Conservation (phyloP, 805 yeast genomes). For the Nakazawaea wyomingensis region DNA sequence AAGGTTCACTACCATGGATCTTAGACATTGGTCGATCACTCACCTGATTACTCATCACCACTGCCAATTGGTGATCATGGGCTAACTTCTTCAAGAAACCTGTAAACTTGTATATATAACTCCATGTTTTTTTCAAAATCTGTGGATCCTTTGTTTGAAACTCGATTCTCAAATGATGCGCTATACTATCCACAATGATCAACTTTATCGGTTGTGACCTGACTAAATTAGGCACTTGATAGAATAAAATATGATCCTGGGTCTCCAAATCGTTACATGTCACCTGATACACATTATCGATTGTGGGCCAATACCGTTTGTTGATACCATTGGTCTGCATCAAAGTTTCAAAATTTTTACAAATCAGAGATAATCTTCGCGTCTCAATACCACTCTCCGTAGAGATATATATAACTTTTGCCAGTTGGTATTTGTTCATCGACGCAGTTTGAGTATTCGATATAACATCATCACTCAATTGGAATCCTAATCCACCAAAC, state of each 20-base stretch:
- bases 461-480: constrained; percentile 14
- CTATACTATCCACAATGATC: constrained; percentile 74
- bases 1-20: constrained; percentile 27
- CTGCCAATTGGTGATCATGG: constrained; percentile 41
- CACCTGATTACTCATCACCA: constrained; percentile 77
- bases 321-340: constrained; percentile 31
- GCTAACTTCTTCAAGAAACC: constrained; percentile 47
- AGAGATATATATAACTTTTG: constrained; percentile 60
- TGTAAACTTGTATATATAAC: constrained; percentile 38
- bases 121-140: constrained; percentile 34
- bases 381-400: constrained; percentile 77
- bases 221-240: constrained; percentile 61
- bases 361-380: constrained; percentile 48
- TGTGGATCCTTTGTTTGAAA: constrained; percentile 31
- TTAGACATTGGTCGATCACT: constrained; percentile 49
- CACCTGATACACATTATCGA: constrained; percentile 41
- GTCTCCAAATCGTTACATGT: constrained; percentile 64
- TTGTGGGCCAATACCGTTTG: constrained; percentile 26
- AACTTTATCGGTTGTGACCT: constrained; percentile 39
- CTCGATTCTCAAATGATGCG: constrained; percentile 74
- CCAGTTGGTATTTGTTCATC: constrained; percentile 13
- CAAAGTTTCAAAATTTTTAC: constrained; percentile 21
- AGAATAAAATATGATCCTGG: constrained; percentile 66
- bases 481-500: constrained; percentile 40
- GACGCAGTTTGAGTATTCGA: constrained; percentile 6